A percentile compares a stretch with the other conserved stretches of the same genome.
phyloP scores from a whole-genome alignment of 257 asterid genomes.

The Handroanthus guayacan region DNA sequence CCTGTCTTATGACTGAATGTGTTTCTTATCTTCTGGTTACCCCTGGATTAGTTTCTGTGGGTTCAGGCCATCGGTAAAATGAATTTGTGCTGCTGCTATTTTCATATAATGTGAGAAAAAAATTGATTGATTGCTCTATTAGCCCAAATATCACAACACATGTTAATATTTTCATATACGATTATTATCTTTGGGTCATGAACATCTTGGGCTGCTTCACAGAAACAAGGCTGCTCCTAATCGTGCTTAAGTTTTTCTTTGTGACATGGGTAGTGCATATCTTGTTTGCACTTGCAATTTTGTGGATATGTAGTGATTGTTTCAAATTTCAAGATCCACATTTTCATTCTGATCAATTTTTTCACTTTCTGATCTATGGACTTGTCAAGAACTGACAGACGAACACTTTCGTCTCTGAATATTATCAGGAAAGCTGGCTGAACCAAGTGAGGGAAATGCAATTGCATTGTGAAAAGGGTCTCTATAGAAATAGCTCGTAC shows the following conservation, averaged over 20 bases:
- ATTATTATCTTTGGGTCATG: background rate
- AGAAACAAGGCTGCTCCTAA: background rate
- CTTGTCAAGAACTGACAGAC: background rate
- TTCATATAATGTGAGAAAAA: too few relatives aligned
- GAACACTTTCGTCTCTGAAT: slow-evolving; percentile 9
- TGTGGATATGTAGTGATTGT: background rate
- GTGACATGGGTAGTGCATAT: background rate
- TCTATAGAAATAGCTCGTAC: slow-evolving; percentile 40
- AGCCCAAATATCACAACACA: background rate
- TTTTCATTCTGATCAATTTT: background rate
- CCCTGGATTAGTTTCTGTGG: background rate
- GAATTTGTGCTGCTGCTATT: background rate
- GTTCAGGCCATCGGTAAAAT: slow-evolving; percentile 8
- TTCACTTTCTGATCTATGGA: background rate
- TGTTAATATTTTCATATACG: background rate
- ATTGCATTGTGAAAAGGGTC: slow-evolving; percentile 79
- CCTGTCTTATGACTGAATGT: background rate
- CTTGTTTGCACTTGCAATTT: background rate
- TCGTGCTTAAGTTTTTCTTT: background rate
- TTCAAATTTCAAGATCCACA: background rate
- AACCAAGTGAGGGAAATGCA: slow-evolving; percentile 90
- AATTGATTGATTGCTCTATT: background rate
- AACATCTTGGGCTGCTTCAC: background rate
- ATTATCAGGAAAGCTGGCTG: slow-evolving; percentile 82
- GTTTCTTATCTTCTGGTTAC: background rate